Evolutionary conservation across 345 rosid genomes (phyloP).

Genomic region (Erysimum cheiranthoides): DNA sequence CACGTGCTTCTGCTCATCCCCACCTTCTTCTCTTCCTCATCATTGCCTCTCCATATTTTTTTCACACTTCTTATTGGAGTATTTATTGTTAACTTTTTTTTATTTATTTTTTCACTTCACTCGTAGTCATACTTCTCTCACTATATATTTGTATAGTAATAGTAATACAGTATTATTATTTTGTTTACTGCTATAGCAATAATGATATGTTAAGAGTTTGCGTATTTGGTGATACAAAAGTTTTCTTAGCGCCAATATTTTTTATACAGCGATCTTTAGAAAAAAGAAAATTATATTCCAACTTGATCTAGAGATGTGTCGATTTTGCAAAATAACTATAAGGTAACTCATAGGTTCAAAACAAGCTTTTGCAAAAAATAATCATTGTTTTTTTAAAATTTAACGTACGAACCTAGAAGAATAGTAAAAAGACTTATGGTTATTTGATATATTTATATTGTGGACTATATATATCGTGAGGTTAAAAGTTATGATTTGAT

Average conservation of each 20-base stretch:
- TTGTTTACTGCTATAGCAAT: not conserved
- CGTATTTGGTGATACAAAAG: not conserved
- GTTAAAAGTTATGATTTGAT: not conserved
- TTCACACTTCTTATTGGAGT: conserved; percentile 36
- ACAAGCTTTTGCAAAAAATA: not conserved
- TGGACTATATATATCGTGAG: not conserved
- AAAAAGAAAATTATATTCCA: not conserved
- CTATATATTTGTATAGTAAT: not conserved
- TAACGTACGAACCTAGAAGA: conserved; percentile 6
- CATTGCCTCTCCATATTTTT: conserved; percentile 59
- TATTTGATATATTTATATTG: not conserved
- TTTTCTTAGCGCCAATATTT: not conserved
- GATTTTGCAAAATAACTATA: not conserved
- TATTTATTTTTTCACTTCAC: not conserved
- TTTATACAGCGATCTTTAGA: too few species aligned
- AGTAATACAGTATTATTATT: too few species aligned
- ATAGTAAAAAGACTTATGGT: conserved; percentile 3
- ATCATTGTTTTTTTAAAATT: not conserved
- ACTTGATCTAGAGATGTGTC: not conserved
- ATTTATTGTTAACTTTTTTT: conserved; percentile 19
- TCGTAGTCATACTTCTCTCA: not conserved
- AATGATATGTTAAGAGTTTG: conserved; percentile 10
- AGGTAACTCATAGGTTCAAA: not conserved
- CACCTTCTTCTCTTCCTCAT: conserved; percentile 71
- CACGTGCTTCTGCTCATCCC: conserved; percentile 90